phyloP scores from a whole-genome alignment of 495 filamentous ascomycete species.

The Lasiosphaeria ovina region DNA sequence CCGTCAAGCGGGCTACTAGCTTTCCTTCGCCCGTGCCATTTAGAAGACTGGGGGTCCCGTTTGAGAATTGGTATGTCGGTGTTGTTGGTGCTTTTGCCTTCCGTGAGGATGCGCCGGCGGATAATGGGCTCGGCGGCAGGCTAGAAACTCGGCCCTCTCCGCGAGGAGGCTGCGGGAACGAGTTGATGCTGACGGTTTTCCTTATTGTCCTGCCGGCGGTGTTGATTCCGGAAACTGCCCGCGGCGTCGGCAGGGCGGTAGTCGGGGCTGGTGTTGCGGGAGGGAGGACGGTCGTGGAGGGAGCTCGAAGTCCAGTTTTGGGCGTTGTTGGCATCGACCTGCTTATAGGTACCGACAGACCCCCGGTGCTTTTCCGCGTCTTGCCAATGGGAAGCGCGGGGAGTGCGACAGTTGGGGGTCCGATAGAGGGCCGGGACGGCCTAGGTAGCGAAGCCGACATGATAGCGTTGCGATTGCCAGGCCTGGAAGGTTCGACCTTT shows the following conservation, averaged over 20 bases:
- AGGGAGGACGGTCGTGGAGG: conserved; percentile 52
- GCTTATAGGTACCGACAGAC: conserved; percentile 46
- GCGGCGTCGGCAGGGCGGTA: conserved; percentile 50
- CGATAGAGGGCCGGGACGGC: conserved; percentile 58
- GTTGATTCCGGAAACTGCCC: conserved; percentile 48
- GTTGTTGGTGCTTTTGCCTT: conserved; percentile 42
- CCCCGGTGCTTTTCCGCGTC: conserved; percentile 60
- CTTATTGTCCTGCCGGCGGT: conserved; percentile 64
- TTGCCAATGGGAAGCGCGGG: conserved; percentile 71
- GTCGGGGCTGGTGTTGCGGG: conserved; percentile 48
- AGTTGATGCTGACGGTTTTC: conserved; percentile 84
- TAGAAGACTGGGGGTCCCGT: conserved; percentile 68
- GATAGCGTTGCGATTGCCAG: conserved; percentile 11
- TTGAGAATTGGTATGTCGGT: conserved; percentile 39
- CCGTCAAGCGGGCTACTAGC: conserved; percentile 57
- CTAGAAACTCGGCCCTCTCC: conserved; percentile 52
- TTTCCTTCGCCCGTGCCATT: conserved; percentile 76
- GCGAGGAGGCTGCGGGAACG: conserved; percentile 87
- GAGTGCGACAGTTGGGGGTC: conserved; percentile 62
- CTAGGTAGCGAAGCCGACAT: conserved; percentile 68
- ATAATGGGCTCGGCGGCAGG: conserved; percentile 59
- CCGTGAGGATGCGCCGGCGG: conserved; percentile 42
- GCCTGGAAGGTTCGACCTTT: neutral
- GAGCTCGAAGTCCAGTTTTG: conserved; percentile 58
- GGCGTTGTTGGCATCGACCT: conserved; percentile 49